Conservation (phyloP, 495 filamentous ascomycete genomes). For the Talaromyces ruber region DNA sequence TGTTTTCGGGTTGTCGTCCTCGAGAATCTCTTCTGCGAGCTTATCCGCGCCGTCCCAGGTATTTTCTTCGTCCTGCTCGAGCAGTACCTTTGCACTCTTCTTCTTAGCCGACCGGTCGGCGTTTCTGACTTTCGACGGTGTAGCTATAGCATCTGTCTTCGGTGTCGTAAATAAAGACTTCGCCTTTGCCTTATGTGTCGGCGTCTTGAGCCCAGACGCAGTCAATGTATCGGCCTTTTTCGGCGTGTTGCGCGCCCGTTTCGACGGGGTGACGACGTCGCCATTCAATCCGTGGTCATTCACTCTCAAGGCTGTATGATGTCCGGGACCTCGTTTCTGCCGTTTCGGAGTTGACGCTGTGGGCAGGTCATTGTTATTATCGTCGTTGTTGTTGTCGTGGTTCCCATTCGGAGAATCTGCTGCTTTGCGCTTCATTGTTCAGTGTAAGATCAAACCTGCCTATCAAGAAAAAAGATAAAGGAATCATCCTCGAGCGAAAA, state of each 20-base stretch:
- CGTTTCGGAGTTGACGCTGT: constrained; percentile 35
- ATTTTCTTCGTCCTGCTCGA: constrained; percentile 65
- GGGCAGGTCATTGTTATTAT: constrained; percentile 15
- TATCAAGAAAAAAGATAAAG: not conserved
- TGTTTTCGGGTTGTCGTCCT: constrained; percentile 36
- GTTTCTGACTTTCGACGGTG: constrained; percentile 52
- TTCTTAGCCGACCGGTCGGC: constrained; percentile 77
- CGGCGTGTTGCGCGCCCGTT: constrained; percentile 26
- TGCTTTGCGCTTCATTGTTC: constrained; percentile 37
- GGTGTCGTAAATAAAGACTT: constrained; percentile 33
- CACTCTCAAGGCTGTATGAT: constrained; percentile 16
- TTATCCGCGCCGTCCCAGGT: constrained; percentile 66
- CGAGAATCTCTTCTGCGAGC: constrained; percentile 64
- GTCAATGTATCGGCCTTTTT: constrained; percentile 29
- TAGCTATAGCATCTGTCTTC: constrained; percentile 25
- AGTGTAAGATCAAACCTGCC: not conserved
- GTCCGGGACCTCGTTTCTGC: constrained; percentile 14
- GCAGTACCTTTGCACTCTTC: constrained; percentile 70
- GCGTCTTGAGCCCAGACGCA: constrained; percentile 35
- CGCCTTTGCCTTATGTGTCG: constrained; percentile 33
- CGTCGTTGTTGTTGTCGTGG: not conserved
- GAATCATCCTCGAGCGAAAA: not conserved
- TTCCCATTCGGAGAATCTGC: constrained; percentile 30
- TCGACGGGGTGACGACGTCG: constrained; percentile 19
- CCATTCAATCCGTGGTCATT: constrained; percentile 18